A percentile compares a stretch with the other conserved stretches of the same genome.
These are phyloP conservation scores for Sodiomyces alkalinus DNA, from an alignment of 2,329 filamentous ascomycete species.

Conservation along the genomic window DNA sequence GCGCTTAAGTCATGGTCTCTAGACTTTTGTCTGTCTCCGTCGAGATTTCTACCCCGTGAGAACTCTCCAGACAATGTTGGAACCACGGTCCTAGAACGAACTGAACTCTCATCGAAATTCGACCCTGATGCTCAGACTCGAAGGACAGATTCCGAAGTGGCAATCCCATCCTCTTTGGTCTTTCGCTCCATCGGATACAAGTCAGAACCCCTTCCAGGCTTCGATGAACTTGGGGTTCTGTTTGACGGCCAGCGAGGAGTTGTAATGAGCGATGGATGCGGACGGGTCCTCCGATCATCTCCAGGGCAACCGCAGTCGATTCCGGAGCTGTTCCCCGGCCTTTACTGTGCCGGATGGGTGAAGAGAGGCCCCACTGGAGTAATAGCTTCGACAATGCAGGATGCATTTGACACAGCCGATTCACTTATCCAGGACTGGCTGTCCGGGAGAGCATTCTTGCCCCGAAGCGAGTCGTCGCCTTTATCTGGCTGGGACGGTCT, in stretches of 20 bases:
- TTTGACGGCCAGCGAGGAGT: slow-evolving; percentile 65
- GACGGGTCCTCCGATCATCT: slow-evolving; percentile 41
- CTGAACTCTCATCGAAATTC: slow-evolving; percentile 37
- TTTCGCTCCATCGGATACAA: slow-evolving; percentile 96
- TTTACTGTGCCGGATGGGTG: slow-evolving; percentile 95
- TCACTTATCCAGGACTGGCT: slow-evolving; percentile 68
- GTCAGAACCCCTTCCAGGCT: slow-evolving; percentile 60
- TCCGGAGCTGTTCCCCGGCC: slow-evolving; percentile 41
- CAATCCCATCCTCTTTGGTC: slow-evolving; percentile 52
- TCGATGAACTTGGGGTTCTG: slow-evolving; percentile 56
- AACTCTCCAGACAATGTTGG: slow-evolving; percentile 35
- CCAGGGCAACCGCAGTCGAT: slow-evolving; percentile 15
- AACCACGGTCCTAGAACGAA: slow-evolving; percentile 53
- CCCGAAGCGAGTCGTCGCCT: slow-evolving; percentile 3
- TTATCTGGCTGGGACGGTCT: slow-evolving; percentile 63
- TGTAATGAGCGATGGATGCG: slow-evolving; percentile 68
- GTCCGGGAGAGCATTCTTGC: slow-evolving; percentile 24
- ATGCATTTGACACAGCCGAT: slow-evolving; percentile 82
- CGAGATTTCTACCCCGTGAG: slow-evolving; percentile 41
- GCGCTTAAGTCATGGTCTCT: slow-evolving; percentile 64
- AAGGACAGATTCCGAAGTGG: slow-evolving; percentile 30
- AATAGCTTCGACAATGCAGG: slow-evolving; percentile 90
- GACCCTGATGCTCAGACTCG: slow-evolving; percentile 32
- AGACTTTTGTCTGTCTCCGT: slow-evolving; percentile 71
- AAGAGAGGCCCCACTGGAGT: slow-evolving; percentile 90